Conservation (phyloP, 345 rosid genomes). For the Raphanus sativus region DNA sequence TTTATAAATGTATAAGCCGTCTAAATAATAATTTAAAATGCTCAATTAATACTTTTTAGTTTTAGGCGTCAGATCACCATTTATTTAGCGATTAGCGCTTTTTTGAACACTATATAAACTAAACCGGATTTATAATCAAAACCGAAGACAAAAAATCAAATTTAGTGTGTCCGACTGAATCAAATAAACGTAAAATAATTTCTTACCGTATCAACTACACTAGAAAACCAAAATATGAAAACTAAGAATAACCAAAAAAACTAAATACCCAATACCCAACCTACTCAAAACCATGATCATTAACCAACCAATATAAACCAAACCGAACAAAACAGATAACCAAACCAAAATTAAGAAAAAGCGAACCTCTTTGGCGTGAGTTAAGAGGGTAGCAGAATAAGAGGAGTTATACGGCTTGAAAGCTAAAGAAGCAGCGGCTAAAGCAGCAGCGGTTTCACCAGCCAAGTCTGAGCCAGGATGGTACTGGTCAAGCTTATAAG, state of each 20-base stretch:
- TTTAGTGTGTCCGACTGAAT: not conserved
- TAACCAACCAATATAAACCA: not conserved
- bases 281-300: not conserved
- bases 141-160: not conserved
- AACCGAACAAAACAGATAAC: not conserved
- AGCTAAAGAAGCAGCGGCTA: slow-evolving; percentile 78
- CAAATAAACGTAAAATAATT: not conserved
- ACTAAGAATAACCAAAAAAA: not conserved
- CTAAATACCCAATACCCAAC: not conserved
- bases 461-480: slow-evolving; percentile 89
- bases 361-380: slow-evolving; percentile 72
- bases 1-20: no score
- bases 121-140: not conserved
- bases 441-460: slow-evolving; percentile 80
- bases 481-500: slow-evolving; percentile 62
- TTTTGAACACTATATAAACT: not conserved
- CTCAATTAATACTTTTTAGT: no score
- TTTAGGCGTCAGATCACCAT: no score
- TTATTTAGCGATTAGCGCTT: no score
- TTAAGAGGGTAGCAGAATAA: slow-evolving; percentile 58
- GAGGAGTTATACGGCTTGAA: slow-evolving; percentile 79
- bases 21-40: no score
- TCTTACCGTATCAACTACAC: not conserved
- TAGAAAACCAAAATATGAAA: not conserved
- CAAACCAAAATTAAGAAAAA: not conserved